phyloP scores from a whole-genome alignment of 2,329 filamentous ascomycete genomes.

The Chrysoporthe cubensis region DNA sequence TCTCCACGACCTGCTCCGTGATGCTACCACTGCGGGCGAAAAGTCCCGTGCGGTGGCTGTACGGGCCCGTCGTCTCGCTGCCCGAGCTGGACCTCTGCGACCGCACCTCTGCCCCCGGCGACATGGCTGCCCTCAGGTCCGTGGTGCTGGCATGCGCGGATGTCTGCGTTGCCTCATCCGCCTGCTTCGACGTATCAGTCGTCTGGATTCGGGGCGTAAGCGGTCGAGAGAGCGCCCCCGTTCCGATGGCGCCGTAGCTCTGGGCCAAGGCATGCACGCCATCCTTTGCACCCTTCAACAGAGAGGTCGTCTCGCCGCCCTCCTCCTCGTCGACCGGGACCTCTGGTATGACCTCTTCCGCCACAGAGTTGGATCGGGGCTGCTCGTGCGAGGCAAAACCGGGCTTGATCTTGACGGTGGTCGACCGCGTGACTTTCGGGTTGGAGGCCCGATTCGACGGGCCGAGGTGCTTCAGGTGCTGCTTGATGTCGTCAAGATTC shows the following conservation, averaged over 20 bases:
- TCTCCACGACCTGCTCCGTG: conserved; percentile 76
- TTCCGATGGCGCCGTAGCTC: conserved; percentile 54
- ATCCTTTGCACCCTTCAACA: conserved; percentile 61
- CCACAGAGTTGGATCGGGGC: conserved; percentile 32
- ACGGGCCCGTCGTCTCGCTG: conserved; percentile 29
- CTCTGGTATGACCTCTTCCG: conserved; percentile 31
- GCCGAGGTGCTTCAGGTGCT: conserved; percentile 67
- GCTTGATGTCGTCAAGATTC: conserved; percentile 64
- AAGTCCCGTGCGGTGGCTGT: conserved; percentile 21
- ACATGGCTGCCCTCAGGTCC: conserved; percentile 20
- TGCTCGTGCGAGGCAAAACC: conserved; percentile 34
- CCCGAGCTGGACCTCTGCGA: conserved; percentile 23
- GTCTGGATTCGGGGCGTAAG: conserved; percentile 34
- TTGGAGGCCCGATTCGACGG: conserved; percentile 70
- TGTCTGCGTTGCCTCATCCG: conserved; percentile 34
- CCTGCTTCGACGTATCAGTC: conserved; percentile 32
- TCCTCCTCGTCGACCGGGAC: conserved; percentile 30
- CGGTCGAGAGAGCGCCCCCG: conserved; percentile 29
- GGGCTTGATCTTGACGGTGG: conserved; percentile 70
- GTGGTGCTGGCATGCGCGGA: conserved; percentile 17
- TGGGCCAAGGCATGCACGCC: conserved; percentile 64
- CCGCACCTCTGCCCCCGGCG: conserved; percentile 18
- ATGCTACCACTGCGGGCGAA: conserved; percentile 74
- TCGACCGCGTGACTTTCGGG: conserved; percentile 63
- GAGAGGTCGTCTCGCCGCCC: conserved; percentile 46